These are phyloP conservation scores for Scopulariopsis brevicaulis DNA, from an alignment of 2,329 filamentous ascomycete genomes.

Conservation along the genomic window DNA sequence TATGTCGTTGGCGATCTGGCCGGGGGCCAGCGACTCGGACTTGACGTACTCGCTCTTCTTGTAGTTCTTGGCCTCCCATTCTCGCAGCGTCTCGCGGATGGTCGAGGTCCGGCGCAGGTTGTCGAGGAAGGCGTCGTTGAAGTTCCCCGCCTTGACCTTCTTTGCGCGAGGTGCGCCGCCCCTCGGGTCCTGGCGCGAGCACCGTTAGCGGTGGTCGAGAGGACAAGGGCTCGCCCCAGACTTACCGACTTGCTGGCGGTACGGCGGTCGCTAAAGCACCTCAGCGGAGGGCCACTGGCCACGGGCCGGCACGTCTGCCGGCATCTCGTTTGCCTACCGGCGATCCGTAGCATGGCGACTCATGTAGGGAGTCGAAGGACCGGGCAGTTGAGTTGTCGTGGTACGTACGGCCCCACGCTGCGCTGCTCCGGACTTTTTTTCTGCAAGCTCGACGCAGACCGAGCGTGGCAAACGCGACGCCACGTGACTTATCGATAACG, in stretches of 20 bases:
- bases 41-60: neutral
- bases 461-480: neutral
- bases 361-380: neutral
- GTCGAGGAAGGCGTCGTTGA: neutral
- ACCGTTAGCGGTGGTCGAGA: neutral
- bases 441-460: neutral
- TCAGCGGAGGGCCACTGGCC: neutral
- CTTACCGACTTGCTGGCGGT: neutral
- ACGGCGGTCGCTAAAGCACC: neutral
- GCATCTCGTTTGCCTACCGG: neutral
- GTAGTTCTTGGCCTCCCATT: constrained; percentile 5
- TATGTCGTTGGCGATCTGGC: constrained; percentile 3
- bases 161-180: neutral
- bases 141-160: neutral
- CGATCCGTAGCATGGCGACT: constrained; percentile 2
- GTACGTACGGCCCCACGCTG: neutral
- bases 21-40: constrained; percentile 3
- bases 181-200: too few species aligned
- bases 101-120: neutral
- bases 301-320: neutral
- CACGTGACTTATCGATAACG: neutral
- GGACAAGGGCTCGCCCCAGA: neutral
- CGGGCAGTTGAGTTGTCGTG: neutral
- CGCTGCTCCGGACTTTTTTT: neutral
- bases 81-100: neutral